Evolutionary conservation across 1,284 basidiomycete species (phyloP), one percentile per base, ranked within the genome.

Genomic region (Ceratobasidium sp.): DNA sequence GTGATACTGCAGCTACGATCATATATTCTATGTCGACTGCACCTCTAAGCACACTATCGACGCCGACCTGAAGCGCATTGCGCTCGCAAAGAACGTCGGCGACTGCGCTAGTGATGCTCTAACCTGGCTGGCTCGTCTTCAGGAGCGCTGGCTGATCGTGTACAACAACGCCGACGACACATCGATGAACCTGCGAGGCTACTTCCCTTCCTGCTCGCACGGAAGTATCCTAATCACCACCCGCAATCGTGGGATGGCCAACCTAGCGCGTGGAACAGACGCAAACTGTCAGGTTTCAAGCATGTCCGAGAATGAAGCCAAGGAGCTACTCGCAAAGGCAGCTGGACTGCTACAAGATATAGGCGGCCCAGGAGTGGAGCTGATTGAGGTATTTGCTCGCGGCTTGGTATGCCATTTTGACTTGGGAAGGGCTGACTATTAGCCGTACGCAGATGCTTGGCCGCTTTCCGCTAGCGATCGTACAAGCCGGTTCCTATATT

Each of bases 401-500:
- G 4, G 33, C 33, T 33, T n/a, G n/a, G n/a, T n/a, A n/a, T n/a
- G n/a, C n/a, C n/a, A n/a, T n/a, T n/a, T n/a, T n/a, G n/a, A n/a
- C n/a, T n/a, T n/a, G n/a, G n/a, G n/a, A n/a, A n/a, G n/a, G n/a
- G n/a, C 33, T 33, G 33, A 33, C 33, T 33, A 33, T 33, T 2
- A 4, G 4, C 33, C 33, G 4, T 33, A 33, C 33, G 33, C 64
- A 69, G 71, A 64, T 61, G 10, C 53, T 76, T 1, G 71, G 78
- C 10, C 10, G 23, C 3, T 46, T 76, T 28, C 53, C 63, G 51
- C 33, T 75, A 5, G 61, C 70, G 20, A 64, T 78, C n/a, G 56
- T 63, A 1, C 77, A 78, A 9, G 46, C 60, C 46, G 77, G 71
- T 20, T 55, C 69, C 64, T 78, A 64, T 44, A 66, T 76, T 18